Evolutionary conservation across 306 rosid species (phyloP).

Genomic region (Delonix regia): DNA sequence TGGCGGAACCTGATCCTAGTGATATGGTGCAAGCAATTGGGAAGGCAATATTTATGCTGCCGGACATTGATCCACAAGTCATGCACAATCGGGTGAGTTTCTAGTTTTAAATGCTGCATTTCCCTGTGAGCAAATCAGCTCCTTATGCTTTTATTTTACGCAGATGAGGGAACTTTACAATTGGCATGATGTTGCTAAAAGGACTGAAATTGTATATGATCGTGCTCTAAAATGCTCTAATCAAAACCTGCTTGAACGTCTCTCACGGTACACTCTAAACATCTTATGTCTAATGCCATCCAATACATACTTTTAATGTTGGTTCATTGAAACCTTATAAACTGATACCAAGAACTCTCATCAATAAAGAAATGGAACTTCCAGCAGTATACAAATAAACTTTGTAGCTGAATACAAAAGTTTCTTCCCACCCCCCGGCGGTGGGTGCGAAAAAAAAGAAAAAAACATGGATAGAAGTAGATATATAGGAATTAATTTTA

Average conservation of each 20-base stretch:
- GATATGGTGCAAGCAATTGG: conserved; percentile 83
- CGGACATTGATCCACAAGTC: conserved; percentile 74
- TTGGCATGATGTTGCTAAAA: conserved; percentile 91
- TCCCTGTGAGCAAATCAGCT: conserved; percentile 29
- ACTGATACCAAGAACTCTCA: no score
- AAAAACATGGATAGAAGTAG: no score
- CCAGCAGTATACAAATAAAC: no score
- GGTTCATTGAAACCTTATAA: no score
- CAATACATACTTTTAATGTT: conserved; percentile 1
- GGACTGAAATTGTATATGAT: conserved; percentile 88
- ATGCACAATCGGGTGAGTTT: conserved; percentile 86
- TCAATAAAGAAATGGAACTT: no score
- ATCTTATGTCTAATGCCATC: conserved; percentile 19
- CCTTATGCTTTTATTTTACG: neutral
- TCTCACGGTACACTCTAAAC: conserved; percentile 64
- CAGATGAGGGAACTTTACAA: conserved; percentile 81
- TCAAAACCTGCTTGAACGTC: conserved; percentile 70
- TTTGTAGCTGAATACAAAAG: no score
- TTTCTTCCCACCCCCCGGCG: no score
- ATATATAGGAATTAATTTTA: no score
- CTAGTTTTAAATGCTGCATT: conserved; percentile 29
- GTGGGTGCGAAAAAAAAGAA: no score
- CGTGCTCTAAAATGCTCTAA: conserved; percentile 70
- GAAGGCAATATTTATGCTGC: conserved; percentile 75
- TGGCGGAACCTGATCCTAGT: conserved; percentile 85